Evolutionary conservation across 345 rosid species (phyloP).

Genomic region (Ailanthus altissimus): DNA sequence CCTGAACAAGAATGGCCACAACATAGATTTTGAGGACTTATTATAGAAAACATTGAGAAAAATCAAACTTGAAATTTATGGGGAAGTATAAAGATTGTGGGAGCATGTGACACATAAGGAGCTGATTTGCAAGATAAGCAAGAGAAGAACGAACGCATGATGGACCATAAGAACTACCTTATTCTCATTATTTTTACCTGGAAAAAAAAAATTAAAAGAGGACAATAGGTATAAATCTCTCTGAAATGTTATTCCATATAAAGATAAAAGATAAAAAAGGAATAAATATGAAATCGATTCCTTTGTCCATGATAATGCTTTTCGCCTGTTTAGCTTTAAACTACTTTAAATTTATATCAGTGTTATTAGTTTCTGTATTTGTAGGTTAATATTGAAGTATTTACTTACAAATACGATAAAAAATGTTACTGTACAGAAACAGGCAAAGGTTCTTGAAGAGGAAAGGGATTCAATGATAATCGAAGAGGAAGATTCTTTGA

Average conservation of each 20-base stretch:
- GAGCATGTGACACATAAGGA: not conserved
- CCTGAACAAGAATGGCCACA: not conserved
- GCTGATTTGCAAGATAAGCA: not conserved
- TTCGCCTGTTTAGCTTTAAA: not conserved
- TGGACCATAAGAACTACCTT: not conserved
- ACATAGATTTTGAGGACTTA: not conserved
- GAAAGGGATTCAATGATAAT: conserved; percentile 87
- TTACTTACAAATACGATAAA: conserved; percentile 21
- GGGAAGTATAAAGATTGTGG: not conserved
- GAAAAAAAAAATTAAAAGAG: not conserved
- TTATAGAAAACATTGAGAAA: not conserved
- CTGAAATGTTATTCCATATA: not conserved
- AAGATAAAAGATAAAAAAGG: not conserved
- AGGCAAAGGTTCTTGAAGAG: conserved; percentile 71
- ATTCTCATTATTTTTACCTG: not conserved
- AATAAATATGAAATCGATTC: not conserved
- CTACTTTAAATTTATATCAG: not conserved
- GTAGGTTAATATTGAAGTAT: not conserved
- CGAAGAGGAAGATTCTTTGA: conserved; percentile 92
- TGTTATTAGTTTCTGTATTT: not conserved
- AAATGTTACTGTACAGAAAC: conserved; percentile 54
- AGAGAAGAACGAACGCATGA: not conserved
- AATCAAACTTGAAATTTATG: not conserved
- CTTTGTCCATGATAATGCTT: not conserved
- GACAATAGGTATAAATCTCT: not conserved